Base-by-base conservation (phyloP, 169 alveolate species). In the Plasmodium malariae region DNA sequence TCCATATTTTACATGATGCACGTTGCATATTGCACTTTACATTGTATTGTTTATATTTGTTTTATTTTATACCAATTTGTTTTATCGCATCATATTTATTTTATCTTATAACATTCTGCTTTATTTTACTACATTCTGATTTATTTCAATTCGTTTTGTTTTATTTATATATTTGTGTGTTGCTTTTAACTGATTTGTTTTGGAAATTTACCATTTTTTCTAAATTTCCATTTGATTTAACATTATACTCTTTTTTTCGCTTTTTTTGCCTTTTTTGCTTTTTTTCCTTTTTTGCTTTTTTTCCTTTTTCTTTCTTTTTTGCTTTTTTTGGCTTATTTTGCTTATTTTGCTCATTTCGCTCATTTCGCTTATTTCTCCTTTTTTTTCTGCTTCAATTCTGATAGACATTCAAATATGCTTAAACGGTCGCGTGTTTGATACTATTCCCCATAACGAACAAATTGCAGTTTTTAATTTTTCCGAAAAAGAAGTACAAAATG, bases 1-100 rank as follows among this genome's bases (percentile, higher is more conserved):
- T n/a, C n/a, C n/a, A n/a, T n/a, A n/a, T n/a, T n/a, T n/a, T n/a
- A n/a, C n/a, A n/a, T n/a, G n/a, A n/a, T n/a, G n/a, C n/a, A n/a
- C n/a, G n/a, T 54, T 54, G 1, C 24, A 19, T 54, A 14, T 54
- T 54, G 65, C 51, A 6, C 51, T 40, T 40, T 40, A 9, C 5
- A 40, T 40, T 40, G 51, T 6, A 40, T 40, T 40, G 12, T 43
- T 55, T 55, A 17, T 55, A 2, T 19, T 19, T 55, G 7, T 55
- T n/a, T 55, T 19, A n/a, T 55, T 55, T n/a, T 55, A 11, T 55
- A n/a, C 30, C 65, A 55, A 55, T 21, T 54, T 5, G 65, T n/a
- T 54, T 55, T 55, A 55, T 3, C 30, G 17, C 12, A n/a, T 21
- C 19, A 21, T 55, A 11, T 5, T 3, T 19, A 48, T 0, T 48